Percentiles rank a stretch among this genome's conserved stretches.
Conservation (phyloP, 164 flowering plant genomes). For the Aristolochia contorta region DNA sequence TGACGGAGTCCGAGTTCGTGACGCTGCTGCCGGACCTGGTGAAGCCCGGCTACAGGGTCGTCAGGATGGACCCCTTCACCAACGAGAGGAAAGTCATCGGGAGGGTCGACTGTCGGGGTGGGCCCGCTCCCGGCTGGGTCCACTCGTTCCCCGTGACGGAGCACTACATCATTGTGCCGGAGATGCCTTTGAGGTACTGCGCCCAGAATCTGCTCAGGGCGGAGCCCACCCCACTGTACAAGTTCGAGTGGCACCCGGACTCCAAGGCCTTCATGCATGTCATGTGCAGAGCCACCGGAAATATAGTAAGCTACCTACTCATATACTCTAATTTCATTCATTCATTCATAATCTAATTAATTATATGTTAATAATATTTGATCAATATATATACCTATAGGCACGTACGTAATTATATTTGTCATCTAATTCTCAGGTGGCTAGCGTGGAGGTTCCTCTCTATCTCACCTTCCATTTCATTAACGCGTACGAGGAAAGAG, state of each 20-base stretch:
- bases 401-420: no score
- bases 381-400: no score
- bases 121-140: constrained; percentile 93
- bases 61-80: constrained; percentile 68
- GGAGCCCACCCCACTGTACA: constrained; percentile 88
- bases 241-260: constrained; percentile 90
- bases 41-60: constrained; percentile 80
- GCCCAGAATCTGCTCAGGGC: constrained; percentile 67
- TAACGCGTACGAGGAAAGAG: constrained; percentile 82
- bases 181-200: constrained; percentile 88
- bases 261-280: constrained; percentile 80
- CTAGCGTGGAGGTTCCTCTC: constrained; percentile 94
- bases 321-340: no score
- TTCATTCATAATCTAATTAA: no score
- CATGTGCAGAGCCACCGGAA: constrained; percentile 80
- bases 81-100: constrained; percentile 86
- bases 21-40: constrained; percentile 82
- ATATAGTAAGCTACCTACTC: constrained; percentile 39
- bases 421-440: constrained; percentile 78
- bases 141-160: constrained; percentile 92
- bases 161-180: constrained; percentile 78
- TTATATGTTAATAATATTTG: no score
- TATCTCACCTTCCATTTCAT: constrained; percentile 88
- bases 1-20: constrained; percentile 61
- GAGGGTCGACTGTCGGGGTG: constrained; percentile 68